Percentiles rank a stretch among this genome's conserved stretches.
These are phyloP conservation scores for Wickerhamiella vanderwaltii DNA, from an alignment of 805 yeast genomes.

Conservation along the genomic window DNA sequence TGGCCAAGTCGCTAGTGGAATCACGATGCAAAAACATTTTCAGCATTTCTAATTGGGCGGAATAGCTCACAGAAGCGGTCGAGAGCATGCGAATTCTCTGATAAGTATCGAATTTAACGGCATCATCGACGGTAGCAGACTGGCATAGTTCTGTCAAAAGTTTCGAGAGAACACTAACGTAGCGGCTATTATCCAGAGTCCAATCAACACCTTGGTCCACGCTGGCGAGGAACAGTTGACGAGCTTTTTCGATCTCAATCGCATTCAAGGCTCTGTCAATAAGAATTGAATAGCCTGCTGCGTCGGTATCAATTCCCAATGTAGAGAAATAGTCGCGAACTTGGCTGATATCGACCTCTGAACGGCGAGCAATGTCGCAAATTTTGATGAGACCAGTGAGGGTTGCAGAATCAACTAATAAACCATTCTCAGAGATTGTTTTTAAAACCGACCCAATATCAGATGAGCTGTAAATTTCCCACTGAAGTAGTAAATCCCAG, in stretches of 20 bases:
- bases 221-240: slow-evolving; percentile 28
- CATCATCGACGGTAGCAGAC: slow-evolving; percentile 23
- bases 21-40: slow-evolving; percentile 28
- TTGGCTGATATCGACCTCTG: slow-evolving; percentile 18
- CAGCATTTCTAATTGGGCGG: slow-evolving; percentile 32
- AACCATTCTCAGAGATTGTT: slow-evolving; percentile 16
- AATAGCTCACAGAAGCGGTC: slow-evolving; percentile 27
- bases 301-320: slow-evolving; percentile 29
- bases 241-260: slow-evolving; percentile 26
- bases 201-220: slow-evolving; percentile 34
- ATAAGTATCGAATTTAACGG: slow-evolving; percentile 28
- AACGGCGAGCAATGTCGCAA: slow-evolving; percentile 23
- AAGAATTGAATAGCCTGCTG: slow-evolving; percentile 29
- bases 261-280: slow-evolving; percentile 27
- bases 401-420: slow-evolving; percentile 21
- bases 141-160: slow-evolving; percentile 25
- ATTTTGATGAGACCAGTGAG: slow-evolving; percentile 21
- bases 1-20: slow-evolving; percentile 32
- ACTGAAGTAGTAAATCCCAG: slow-evolving; percentile 29
- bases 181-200: slow-evolving; percentile 28
- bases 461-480: slow-evolving; percentile 23
- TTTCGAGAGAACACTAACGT: slow-evolving; percentile 21
- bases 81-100: slow-evolving; percentile 34
- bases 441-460: slow-evolving; percentile 15
- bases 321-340: slow-evolving; percentile 27